Evolutionary conservation across 163 green algal species (phyloP).

Genomic region (Chlamydomonas reinhardtii): DNA sequence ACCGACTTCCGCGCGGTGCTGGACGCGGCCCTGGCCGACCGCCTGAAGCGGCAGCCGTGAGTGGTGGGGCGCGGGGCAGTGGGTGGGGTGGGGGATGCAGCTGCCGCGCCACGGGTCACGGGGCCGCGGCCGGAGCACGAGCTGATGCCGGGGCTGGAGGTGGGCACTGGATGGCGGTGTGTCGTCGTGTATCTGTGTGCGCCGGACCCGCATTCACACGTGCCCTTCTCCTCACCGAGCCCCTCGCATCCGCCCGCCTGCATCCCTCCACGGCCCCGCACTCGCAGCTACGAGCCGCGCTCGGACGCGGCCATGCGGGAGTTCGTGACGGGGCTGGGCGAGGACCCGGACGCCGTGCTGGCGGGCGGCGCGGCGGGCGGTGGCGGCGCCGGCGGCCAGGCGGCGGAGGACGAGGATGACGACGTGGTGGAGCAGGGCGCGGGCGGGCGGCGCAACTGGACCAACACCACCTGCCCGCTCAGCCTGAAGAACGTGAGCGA

Average conservation of each 20-base stretch:
- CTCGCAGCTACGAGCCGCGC: conserved; percentile 10
- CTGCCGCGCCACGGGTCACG: no score
- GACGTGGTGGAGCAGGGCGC: not conserved
- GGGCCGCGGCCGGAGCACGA: no score
- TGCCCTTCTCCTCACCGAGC: no score
- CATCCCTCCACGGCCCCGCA: no score
- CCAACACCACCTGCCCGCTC: conserved; percentile 19
- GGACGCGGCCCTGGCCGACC: not conserved
- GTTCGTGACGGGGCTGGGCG: conserved; percentile 6
- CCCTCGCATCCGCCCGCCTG: no score
- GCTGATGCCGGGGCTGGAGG: no score
- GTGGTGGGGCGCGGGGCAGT: not conserved
- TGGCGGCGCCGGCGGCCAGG: not conserved
- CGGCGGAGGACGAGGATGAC: conserved; percentile 17
- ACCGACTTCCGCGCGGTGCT: conserved; percentile 9
- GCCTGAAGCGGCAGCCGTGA: conserved; percentile 13
- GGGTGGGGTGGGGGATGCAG: no score
- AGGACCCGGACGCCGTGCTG: conserved; percentile 7
- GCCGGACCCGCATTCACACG: no score
- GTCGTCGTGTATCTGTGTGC: no score
- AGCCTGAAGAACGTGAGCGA: conserved; percentile 24
- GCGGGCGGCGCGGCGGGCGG: not conserved
- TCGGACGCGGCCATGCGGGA: not conserved
- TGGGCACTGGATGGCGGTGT: no score
- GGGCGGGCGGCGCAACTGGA: not conserved